phyloP scores from a whole-genome alignment of 352 stramenopile genomes.

The Phytophthora colocasiae region DNA sequence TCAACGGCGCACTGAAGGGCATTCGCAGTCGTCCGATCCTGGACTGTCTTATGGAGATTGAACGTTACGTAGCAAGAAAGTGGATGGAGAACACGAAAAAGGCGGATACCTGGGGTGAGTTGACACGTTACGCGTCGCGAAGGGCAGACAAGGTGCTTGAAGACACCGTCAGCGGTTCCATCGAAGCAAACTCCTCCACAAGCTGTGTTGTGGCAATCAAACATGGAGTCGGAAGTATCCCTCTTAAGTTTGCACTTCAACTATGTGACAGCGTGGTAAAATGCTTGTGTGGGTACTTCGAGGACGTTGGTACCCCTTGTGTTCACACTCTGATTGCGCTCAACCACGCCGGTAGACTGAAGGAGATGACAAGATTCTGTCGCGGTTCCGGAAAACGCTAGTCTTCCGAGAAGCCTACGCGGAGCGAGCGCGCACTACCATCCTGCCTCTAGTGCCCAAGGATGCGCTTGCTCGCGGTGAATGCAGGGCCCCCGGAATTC shows the following conservation, averaged over 20 bases:
- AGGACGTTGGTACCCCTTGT: background rate
- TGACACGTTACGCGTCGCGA: slow-evolving; percentile 1
- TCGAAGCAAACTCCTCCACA: slow-evolving; percentile 7
- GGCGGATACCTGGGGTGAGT: slow-evolving; percentile 1
- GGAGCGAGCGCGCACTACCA: no score
- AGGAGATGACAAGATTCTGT: no score
- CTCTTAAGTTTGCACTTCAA: slow-evolving; percentile 1
- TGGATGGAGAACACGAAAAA: slow-evolving; percentile 6
- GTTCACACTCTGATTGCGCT: background rate
- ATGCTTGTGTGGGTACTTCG: slow-evolving; percentile 3
- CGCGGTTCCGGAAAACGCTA: no score
- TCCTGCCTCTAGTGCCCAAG: no score
- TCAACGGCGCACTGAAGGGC: slow-evolving; percentile 3
- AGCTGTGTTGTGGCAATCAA: slow-evolving; percentile 4
- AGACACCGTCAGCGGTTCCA: slow-evolving; percentile 2
- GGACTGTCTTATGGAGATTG: slow-evolving; percentile 12
- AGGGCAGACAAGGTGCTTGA: slow-evolving; percentile 2
- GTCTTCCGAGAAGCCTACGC: no score
- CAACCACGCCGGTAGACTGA: no score
- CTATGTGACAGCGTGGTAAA: background rate
- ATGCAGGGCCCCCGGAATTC: no score
- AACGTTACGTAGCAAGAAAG: slow-evolving; percentile 11
- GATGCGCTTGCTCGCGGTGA: no score
- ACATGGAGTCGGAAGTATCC: slow-evolving; percentile 3
- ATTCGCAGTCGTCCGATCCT: slow-evolving; percentile 12